A percentile compares a stretch with the other conserved stretches of the same genome.
phyloP scores from a whole-genome alignment of 352 stramenopile species.

The Phytophthora brassicae region DNA sequence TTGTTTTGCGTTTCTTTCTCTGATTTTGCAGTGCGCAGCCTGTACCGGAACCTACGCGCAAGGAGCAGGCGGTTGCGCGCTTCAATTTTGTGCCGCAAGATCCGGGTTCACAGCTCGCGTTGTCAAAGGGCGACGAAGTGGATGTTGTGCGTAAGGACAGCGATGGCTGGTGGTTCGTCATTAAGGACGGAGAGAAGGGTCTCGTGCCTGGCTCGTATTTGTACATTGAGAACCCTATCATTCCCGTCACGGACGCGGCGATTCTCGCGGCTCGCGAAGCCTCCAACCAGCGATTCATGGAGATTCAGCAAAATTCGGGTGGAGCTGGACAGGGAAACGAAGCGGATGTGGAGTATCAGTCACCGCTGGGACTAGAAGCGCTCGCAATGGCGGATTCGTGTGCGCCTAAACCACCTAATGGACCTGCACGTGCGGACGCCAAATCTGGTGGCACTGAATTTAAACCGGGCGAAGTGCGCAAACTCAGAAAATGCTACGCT shows the following conservation, averaged over 20 bases:
- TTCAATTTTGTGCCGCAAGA: slow-evolving; percentile 84
- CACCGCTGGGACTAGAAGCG: slow-evolving; percentile 37
- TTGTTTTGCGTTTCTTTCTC: slow-evolving; percentile 13
- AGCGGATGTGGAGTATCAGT: slow-evolving; percentile 41
- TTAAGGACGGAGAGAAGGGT: slow-evolving; percentile 74
- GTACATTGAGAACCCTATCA: slow-evolving; percentile 64
- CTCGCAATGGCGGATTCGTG: slow-evolving; percentile 33
- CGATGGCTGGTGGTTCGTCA: slow-evolving; percentile 86
- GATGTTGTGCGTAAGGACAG: slow-evolving; percentile 81
- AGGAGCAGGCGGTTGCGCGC: slow-evolving; percentile 70
- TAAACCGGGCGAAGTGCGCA: slow-evolving; percentile 71
- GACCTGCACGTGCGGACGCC: slow-evolving; percentile 48
- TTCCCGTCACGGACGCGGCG: slow-evolving; percentile 50
- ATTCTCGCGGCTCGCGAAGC: slow-evolving; percentile 74
- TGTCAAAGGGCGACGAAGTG: slow-evolving; percentile 71
- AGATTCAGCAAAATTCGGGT: slow-evolving; percentile 41
- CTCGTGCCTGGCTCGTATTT: slow-evolving; percentile 81
- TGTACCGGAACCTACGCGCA: slow-evolving; percentile 36
- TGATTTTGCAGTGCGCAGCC: slow-evolving; percentile 32
- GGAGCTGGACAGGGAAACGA: slow-evolving; percentile 24
- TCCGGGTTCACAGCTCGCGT: slow-evolving; percentile 57
- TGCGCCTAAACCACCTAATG: slow-evolving; percentile 40
- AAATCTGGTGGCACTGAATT: slow-evolving; percentile 55
- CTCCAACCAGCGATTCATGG: slow-evolving; percentile 73
- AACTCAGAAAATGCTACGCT: slow-evolving; percentile 73